Percentiles rank a stretch among this genome's conserved stretches.
These are phyloP conservation scores for Globisporangium solare DNA, from an alignment of 352 stramenopile species.

Conservation along the genomic window DNA sequence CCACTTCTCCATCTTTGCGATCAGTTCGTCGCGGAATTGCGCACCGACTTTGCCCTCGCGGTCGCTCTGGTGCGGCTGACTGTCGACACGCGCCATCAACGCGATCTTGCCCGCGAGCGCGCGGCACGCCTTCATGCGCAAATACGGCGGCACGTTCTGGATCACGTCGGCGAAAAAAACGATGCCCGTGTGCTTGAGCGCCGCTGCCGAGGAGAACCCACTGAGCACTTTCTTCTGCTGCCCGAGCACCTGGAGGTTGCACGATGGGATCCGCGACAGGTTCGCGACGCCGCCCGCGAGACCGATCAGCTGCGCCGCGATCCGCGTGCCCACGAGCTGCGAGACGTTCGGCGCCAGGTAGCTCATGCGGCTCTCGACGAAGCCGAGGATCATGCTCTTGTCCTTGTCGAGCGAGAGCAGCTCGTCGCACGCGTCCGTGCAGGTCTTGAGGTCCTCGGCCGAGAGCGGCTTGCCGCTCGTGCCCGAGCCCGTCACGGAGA, in stretches of 20 bases:
- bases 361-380: constrained; percentile 92
- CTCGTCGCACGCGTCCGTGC: constrained; percentile 80
- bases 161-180: constrained; percentile 94
- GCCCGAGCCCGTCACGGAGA: constrained; percentile 91
- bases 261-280: constrained; percentile 94
- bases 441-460: constrained; percentile 59
- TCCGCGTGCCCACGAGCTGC: constrained; percentile 91
- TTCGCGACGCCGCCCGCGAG: constrained; percentile 93
- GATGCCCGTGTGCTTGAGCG: constrained; percentile 91
- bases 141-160: constrained; percentile 81
- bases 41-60: constrained; percentile 61
- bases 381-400: constrained; percentile 86
- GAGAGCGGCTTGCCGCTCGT: constrained; percentile 85
- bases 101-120: constrained; percentile 88
- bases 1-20: constrained; percentile 96
- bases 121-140: constrained; percentile 94
- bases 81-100: constrained; percentile 92
- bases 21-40: constrained; percentile 88
- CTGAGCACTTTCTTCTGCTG: constrained; percentile 92
- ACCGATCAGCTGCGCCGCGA: constrained; percentile 93
- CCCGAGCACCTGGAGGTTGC: constrained; percentile 96
- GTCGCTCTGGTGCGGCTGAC: constrained; percentile 76
- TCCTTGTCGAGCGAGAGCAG: constrained; percentile 84
- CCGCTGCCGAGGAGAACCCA: constrained; percentile 81
- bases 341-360: constrained; percentile 92